These are phyloP conservation scores for Trichomonas vaginalis DNA, from an alignment of 208 protist species.

Conservation along the genomic window DNA sequence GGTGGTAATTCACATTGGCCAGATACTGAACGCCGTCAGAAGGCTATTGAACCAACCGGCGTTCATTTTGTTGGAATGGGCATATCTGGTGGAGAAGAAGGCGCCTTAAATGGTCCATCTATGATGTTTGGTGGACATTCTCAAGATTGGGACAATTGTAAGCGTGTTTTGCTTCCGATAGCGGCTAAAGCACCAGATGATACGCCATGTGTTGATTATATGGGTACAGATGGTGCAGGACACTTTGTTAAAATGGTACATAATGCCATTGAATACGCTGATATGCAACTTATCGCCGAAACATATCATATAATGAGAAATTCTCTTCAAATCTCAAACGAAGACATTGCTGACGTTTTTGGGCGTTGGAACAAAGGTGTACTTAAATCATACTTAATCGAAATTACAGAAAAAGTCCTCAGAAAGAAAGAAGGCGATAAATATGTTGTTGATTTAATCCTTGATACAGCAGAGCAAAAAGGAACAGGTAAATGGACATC, in stretches of 20 bases:
- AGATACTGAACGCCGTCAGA: constrained; percentile 66
- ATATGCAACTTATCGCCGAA: constrained; percentile 87
- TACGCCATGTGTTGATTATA: constrained; percentile 50
- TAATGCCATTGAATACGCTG: constrained; percentile 97
- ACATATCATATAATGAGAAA: constrained; percentile 70
- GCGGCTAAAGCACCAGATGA: constrained; percentile 61
- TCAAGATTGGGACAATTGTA: constrained; percentile 67
- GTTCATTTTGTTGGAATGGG: constrained; percentile 74
- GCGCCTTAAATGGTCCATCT: constrained; percentile 84
- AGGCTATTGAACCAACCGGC: constrained; percentile 56
- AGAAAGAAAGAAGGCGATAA: constrained; percentile 59
- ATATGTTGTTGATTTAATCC: constrained; percentile 73
- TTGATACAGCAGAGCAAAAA: constrained; percentile 81
- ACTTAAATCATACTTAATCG: constrained; percentile 83
- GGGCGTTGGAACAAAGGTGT: constrained; percentile 73
- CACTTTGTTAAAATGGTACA: constrained; percentile 94
- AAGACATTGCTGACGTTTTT: constrained; percentile 69
- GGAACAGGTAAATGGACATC: constrained; percentile 85
- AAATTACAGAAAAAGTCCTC: constrained; percentile 84
- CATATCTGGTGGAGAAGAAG: constrained; percentile 93
- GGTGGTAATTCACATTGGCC: constrained; percentile 79
- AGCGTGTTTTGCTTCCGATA: constrained; percentile 75
- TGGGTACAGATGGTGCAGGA: constrained; percentile 79
- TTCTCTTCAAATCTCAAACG: constrained; percentile 59
- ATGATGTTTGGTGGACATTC: constrained; percentile 86